Percentiles rank a stretch among this genome's conserved stretches.
Evolutionary conservation across 2,329 filamentous ascomycete species (phyloP).

Genomic region (Neoscytalidium dimidiatum): DNA sequence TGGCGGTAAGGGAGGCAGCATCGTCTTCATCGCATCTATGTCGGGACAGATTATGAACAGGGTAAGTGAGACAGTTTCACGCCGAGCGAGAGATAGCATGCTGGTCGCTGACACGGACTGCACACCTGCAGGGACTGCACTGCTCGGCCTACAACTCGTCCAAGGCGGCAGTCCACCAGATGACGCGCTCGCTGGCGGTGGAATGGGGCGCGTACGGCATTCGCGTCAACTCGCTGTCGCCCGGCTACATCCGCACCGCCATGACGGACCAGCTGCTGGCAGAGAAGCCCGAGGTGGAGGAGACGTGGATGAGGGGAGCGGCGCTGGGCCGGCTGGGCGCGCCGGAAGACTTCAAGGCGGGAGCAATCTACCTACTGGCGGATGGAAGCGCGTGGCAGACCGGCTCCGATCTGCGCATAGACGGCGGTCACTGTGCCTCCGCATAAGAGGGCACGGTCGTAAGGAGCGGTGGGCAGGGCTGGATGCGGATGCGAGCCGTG

Average conservation of each 20-base stretch:
- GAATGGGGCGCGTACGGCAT: slow-evolving; percentile 53
- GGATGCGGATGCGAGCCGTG: background rate
- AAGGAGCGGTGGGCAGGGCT: background rate
- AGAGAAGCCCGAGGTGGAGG: slow-evolving; percentile 31
- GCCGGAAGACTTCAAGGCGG: slow-evolving; percentile 28
- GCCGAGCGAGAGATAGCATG: background rate
- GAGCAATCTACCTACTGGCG: slow-evolving; percentile 33
- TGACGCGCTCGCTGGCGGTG: slow-evolving; percentile 53
- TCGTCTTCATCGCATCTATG: slow-evolving; percentile 43
- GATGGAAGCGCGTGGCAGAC: slow-evolving; percentile 65
- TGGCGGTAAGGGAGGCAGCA: slow-evolving; percentile 25
- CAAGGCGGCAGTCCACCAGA: slow-evolving; percentile 57
- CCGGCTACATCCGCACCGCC: slow-evolving; percentile 55
- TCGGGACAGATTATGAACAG: slow-evolving; percentile 23
- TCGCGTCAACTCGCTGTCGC: slow-evolving; percentile 54
- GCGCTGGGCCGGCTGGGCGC: slow-evolving; percentile 36
- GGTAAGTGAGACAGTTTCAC: background rate
- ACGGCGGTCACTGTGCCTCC: slow-evolving; percentile 44
- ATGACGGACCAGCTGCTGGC: slow-evolving; percentile 34
- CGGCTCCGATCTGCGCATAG: slow-evolving; percentile 47
- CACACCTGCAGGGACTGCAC: slow-evolving; percentile 34
- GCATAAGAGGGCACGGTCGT: background rate
- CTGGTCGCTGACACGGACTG: background rate
- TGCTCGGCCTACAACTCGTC: slow-evolving; percentile 55
- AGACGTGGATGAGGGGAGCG: slow-evolving; percentile 28